These are phyloP conservation scores for Myxozyma nipponensis DNA, from an alignment of 805 yeast genomes.

Conservation along the genomic window DNA sequence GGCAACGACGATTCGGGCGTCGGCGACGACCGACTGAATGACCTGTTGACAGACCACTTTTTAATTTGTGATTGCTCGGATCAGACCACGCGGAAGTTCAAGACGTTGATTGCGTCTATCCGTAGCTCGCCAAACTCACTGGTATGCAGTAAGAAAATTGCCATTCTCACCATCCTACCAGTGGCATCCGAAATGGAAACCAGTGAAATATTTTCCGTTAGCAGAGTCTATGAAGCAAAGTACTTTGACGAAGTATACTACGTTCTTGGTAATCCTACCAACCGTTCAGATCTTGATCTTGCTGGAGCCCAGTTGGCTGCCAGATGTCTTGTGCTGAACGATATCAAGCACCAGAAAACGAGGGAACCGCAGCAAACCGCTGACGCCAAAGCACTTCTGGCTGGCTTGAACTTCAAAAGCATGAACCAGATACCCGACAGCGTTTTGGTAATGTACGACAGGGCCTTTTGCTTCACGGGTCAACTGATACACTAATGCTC, in stretches of 20 bases:
- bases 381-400: constrained; percentile 9
- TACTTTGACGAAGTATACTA: constrained; percentile 7
- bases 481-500: too few species aligned
- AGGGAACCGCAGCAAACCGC: constrained; percentile 4
- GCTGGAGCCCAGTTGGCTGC: constrained; percentile 8
- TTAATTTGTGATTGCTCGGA: too few species aligned
- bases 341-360: constrained; percentile 1
- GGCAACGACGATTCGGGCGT: too few species aligned
- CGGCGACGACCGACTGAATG: too few species aligned
- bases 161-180: constrained; percentile 7
- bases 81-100: too few species aligned
- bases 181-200: not conserved
- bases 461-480: too few species aligned
- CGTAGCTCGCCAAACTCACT: too few species aligned
- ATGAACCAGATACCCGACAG: too few species aligned
- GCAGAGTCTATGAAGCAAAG: not conserved
- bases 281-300: constrained; percentile 6
- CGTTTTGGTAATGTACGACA: too few species aligned
- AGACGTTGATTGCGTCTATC: too few species aligned
- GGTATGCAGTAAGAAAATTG: not conserved
- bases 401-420: too few species aligned
- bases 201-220: not conserved
- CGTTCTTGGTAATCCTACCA: constrained; percentile 13
- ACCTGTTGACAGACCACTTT: too few species aligned
- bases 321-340: constrained; percentile 11